A percentile compares a stretch with the other conserved stretches of the same genome.
phyloP scores from a whole-genome alignment of 148 eudicot genomes.

The Heliamphora exappendiculata region DNA sequence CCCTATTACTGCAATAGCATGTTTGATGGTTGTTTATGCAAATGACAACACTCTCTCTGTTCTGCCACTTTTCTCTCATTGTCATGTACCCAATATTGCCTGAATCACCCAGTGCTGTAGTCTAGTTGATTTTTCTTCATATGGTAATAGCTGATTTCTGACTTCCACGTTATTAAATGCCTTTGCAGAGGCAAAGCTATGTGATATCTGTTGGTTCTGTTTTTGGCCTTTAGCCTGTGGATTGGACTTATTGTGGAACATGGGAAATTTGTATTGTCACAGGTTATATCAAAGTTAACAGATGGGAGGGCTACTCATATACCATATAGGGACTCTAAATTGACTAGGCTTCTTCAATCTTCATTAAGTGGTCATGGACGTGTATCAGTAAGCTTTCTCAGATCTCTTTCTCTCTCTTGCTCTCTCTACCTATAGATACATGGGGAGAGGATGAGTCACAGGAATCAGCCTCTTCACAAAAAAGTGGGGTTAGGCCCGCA shows the following conservation, averaged over 20 bases:
- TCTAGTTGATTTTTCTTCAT: neutral
- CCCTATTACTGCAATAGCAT: neutral
- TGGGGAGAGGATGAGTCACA: neutral
- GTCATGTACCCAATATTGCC: neutral
- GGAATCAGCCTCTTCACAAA: neutral
- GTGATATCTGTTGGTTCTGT: neutral
- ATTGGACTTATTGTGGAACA: conserved; percentile 6
- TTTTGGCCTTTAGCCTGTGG: neutral
- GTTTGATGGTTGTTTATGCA: neutral
- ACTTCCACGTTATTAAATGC: neutral
- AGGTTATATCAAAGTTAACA: conserved; percentile 96
- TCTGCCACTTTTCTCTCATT: neutral
- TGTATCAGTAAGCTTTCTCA: conserved; percentile 70
- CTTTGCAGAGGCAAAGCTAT: neutral
- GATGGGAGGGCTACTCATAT: conserved; percentile 81
- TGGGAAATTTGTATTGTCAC: conserved; percentile 14
- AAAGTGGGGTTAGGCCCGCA: neutral
- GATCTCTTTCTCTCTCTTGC: neutral
- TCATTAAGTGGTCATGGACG: conserved; percentile 98
- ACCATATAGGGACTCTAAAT: conserved; percentile 93
- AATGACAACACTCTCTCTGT: neutral
- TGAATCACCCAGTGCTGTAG: neutral
- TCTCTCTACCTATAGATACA: neutral
- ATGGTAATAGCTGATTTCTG: neutral
- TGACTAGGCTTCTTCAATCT: conserved; percentile 96